These are phyloP conservation scores for Crithidia bombi DNA, from an alignment of 208 protist species.

Conservation along the genomic window DNA sequence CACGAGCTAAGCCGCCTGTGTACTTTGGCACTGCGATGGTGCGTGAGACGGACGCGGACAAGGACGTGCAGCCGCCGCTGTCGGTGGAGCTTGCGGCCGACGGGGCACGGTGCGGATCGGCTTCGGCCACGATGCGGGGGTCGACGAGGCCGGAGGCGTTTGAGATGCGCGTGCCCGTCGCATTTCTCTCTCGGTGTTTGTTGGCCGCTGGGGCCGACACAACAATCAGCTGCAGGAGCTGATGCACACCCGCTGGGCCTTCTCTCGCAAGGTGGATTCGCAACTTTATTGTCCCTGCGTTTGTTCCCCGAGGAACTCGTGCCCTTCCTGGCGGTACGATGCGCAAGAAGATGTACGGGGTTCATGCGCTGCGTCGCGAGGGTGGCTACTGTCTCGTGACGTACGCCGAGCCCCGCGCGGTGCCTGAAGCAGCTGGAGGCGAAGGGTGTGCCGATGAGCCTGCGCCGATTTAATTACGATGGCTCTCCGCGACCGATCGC, in stretches of 20 bases:
- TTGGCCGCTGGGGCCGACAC: conserved; percentile 24
- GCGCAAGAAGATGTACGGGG: conserved; percentile 18
- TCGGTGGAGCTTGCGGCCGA: neutral
- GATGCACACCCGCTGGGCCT: conserved; percentile 9
- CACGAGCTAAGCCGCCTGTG: neutral
- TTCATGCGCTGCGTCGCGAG: conserved; percentile 23
- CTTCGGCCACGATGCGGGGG: conserved; percentile 9
- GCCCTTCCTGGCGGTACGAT: neutral
- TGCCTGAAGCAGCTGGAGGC: conserved; percentile 10
- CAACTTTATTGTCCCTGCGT: conserved; percentile 12
- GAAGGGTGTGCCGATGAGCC: neutral
- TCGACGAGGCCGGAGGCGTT: neutral
- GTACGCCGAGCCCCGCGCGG: conserved; percentile 15
- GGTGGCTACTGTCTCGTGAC: conserved; percentile 17
- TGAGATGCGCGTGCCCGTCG: conserved; percentile 2
- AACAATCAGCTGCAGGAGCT: conserved; percentile 28
- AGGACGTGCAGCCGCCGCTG: conserved; percentile 13
- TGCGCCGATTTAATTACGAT: conserved; percentile 18
- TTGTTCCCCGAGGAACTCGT: conserved; percentile 2
- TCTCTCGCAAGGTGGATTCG: conserved; percentile 8
- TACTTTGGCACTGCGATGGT: conserved; percentile 23
- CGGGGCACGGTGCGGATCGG: neutral
- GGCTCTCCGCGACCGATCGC: neutral
- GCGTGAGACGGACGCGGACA: conserved; percentile 9
- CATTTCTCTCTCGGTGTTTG: conserved; percentile 17